phyloP scores from a whole-genome alignment of 1,139 yeast genomes.

The Candida labiduridarum region DNA sequence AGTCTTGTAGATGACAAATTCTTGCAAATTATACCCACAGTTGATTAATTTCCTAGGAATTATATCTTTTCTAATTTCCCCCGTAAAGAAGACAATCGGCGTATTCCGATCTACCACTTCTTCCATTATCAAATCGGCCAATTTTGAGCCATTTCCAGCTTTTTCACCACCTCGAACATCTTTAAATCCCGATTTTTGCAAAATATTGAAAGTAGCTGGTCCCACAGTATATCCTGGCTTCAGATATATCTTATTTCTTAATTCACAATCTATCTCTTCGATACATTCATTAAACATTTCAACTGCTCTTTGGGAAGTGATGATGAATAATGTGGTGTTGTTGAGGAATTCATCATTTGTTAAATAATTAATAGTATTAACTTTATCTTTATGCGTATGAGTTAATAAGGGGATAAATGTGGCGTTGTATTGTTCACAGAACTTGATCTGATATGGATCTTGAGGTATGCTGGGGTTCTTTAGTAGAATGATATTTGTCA shows the following conservation, averaged over 20 bases:
- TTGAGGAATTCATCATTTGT: constrained; percentile 38
- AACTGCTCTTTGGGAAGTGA: constrained; percentile 93
- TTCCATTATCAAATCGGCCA: constrained; percentile 64
- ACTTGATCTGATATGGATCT: constrained; percentile 60
- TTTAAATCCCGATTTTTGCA: constrained; percentile 62
- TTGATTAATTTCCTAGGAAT: constrained; percentile 63
- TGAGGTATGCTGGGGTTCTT: constrained; percentile 68
- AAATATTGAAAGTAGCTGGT: constrained; percentile 76
- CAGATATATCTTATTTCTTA: constrained; percentile 30
- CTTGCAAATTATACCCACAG: constrained; percentile 54
- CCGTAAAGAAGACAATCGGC: constrained; percentile 75
- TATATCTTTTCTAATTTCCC: constrained; percentile 80
- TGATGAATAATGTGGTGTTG: constrained; percentile 51
- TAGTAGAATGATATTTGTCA: constrained; percentile 40
- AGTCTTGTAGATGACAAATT: constrained; percentile 73
- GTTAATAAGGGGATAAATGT: constrained; percentile 69
- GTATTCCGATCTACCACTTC: constrained; percentile 17
- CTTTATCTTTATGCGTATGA: constrained; percentile 58
- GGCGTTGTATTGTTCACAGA: constrained; percentile 40
- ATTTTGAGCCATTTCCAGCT: constrained; percentile 79
- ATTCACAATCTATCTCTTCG: constrained; percentile 17
- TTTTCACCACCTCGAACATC: constrained; percentile 70
- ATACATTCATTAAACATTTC: constrained; percentile 65
- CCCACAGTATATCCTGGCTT: constrained; percentile 86
- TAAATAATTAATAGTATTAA: constrained; percentile 45